Evolutionary conservation across 805 yeast species (phyloP), one percentile per base, ranked within the genome.

Genomic region (Wickerhamomyces kurtzmanii): DNA sequence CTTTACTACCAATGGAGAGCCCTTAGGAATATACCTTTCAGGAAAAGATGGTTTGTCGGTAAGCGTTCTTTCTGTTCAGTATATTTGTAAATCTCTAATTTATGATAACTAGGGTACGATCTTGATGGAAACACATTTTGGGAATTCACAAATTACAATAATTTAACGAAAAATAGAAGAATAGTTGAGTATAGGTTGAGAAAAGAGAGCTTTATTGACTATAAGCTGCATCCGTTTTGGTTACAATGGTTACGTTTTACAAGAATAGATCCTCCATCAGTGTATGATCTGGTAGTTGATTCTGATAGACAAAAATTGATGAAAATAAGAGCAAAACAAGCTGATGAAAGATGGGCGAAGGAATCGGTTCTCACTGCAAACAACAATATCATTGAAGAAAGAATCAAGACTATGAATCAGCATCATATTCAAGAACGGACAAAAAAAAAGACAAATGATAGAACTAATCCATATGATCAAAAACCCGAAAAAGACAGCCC

Each of bases 121-220:
- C 59, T 84, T n/a, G 74, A 72, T 22, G 94, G 91, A 3, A 83
- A 83, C 49, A 74, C 89, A 2, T 83, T 77, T 55, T 83, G 94
- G 94, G 94, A 83, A 48, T 75, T 78, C 51, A 62, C 64, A 28
- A 57, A 68, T 15, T 74, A 71, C 34, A 63, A 66, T 40, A 45
- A 47, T 29, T 60, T 71, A 39, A 56, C 51, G 15, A 51, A 75
- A 32, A 60, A 76, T 33, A 56, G 94, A 27, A 52, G 94, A 24
- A 71, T 78, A 30, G 64, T 76, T 30, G 74, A 76, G 31, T 82
- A 84, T 9, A 47, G 53, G 22, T 51, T 55, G 21, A 58, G 61
- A 24, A 59, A 62, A 31, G 47, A 60, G 5, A 68, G 66, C 43
- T 61, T 69, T 24, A 70, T 67, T 6, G 80, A 76, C 36, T 76